Conservation (phyloP, 768 basidiomycete species). For the Chalciporus pseudorubinellus region DNA sequence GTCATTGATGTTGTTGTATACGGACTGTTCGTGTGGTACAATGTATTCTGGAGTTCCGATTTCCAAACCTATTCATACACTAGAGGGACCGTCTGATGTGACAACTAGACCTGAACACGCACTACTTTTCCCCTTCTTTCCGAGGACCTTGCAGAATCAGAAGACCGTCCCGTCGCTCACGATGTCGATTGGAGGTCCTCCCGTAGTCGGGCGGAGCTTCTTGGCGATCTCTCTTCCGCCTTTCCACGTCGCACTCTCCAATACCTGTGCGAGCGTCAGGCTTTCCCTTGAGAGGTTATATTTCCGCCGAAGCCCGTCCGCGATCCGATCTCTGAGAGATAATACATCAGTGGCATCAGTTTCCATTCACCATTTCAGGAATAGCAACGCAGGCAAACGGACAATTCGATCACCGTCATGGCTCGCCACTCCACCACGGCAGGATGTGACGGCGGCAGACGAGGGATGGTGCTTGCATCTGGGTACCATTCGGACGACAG, state of each 20-base stretch:
- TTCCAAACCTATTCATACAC: background rate
- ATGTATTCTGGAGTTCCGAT: background rate
- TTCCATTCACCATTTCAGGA: background rate
- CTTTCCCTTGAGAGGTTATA: conserved; percentile 49
- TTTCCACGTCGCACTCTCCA: conserved; percentile 97
- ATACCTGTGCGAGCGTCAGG: conserved; percentile 79
- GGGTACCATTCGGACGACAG: conserved; percentile 51
- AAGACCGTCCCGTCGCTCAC: conserved; percentile 85
- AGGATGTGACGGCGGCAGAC: conserved; percentile 72
- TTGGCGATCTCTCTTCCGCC: conserved; percentile 92
- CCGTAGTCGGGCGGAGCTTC: conserved; percentile 63
- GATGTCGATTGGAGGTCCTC: conserved; percentile 86
- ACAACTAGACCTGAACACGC: background rate
- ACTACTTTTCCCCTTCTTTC: background rate
- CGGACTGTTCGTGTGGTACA: background rate
- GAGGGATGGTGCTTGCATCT: conserved; percentile 46
- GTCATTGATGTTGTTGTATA: conserved; percentile 13
- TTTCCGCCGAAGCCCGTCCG: conserved; percentile 60
- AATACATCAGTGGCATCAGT: conserved; percentile 6
- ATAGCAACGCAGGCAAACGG: conserved; percentile 28
- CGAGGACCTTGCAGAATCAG: conserved; percentile 25
- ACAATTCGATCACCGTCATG: conserved; percentile 92
- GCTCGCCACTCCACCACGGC: conserved; percentile 97
- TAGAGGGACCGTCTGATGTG: background rate
- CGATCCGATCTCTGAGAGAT: conserved; percentile 74